Conservation (phyloP, 1,284 basidiomycete species). For the Irpex rosettiformis region DNA sequence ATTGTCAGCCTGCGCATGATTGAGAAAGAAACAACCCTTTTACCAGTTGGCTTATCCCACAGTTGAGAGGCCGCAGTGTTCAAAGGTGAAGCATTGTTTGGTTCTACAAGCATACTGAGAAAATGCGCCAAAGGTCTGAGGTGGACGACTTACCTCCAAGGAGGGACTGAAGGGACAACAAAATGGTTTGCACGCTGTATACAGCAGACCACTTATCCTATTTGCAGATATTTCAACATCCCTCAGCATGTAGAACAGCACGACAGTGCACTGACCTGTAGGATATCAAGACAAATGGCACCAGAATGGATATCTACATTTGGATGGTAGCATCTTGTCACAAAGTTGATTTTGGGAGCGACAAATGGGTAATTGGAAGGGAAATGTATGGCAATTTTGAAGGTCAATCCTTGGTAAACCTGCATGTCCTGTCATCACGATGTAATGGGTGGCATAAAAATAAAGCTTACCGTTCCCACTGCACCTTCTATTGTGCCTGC, state of each 20-base stretch:
- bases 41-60: slow-evolving; percentile 70
- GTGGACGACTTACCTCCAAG: slow-evolving; percentile 62
- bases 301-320: slow-evolving; percentile 80
- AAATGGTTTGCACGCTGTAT: slow-evolving; percentile 84
- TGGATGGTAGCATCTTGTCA: slow-evolving; percentile 82
- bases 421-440: slow-evolving; percentile 25
- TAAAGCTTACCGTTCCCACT: slow-evolving; percentile 56
- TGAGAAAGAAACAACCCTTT: slow-evolving; percentile 15
- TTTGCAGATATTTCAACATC: background rate
- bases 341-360: slow-evolving; percentile 76
- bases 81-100: slow-evolving; percentile 84
- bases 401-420: slow-evolving; percentile 75
- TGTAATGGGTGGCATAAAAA: background rate
- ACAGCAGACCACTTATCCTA: slow-evolving; percentile 91
- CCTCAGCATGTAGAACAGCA: background rate
- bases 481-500: slow-evolving; percentile 80
- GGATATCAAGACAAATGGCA: slow-evolving; percentile 81
- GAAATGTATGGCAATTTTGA: slow-evolving; percentile 79
- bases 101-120: slow-evolving; percentile 50
- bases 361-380: slow-evolving; percentile 83
- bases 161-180: slow-evolving; percentile 82
- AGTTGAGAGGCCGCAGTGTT: slow-evolving; percentile 79
- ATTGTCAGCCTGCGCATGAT: background rate
- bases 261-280: slow-evolving; percentile 60
- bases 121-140: background rate